phyloP scores from a whole-genome alignment of 2,329 filamentous ascomycete species.

The Fusarium sp. region DNA sequence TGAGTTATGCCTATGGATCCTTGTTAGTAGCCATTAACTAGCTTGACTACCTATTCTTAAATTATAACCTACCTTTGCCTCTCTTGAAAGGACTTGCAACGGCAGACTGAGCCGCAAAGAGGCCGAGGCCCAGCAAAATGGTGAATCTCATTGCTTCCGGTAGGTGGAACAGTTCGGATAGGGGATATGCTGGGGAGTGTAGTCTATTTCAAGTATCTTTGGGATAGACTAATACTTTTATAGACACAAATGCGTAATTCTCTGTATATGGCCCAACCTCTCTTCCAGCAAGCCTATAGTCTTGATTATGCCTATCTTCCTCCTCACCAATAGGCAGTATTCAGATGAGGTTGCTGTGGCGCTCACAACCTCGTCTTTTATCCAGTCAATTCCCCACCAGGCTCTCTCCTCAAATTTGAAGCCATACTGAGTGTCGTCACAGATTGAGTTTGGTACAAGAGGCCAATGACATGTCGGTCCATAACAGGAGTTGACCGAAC shows the following conservation, averaged over 20 bases:
- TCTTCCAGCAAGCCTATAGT: not conserved
- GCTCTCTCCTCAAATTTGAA: not conserved
- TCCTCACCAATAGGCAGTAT: not conserved
- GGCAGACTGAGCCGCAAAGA: conserved; percentile 17
- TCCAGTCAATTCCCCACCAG: not conserved
- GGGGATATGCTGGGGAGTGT: not conserved
- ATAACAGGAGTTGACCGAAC: not conserved
- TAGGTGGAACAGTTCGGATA: not conserved
- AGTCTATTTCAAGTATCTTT: not conserved
- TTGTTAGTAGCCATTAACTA: not conserved
- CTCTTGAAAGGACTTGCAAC: conserved; percentile 17
- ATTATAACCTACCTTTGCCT: not conserved
- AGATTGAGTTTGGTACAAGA: not conserved
- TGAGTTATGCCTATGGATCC: not conserved
- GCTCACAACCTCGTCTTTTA: not conserved
- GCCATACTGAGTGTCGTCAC: not conserved
- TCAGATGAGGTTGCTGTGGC: not conserved
- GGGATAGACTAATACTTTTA: not conserved
- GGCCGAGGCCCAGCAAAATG: conserved; percentile 14
- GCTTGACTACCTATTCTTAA: too few relatives aligned
- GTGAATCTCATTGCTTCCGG: conserved; percentile 11
- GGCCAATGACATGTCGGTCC: not conserved
- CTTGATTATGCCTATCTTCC: not conserved
- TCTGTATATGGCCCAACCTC: not conserved
- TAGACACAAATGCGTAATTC: not conserved